phyloP scores from a whole-genome alignment of 192 early-diverging fungal genomes.

The Glomus cerebriforme region DNA sequence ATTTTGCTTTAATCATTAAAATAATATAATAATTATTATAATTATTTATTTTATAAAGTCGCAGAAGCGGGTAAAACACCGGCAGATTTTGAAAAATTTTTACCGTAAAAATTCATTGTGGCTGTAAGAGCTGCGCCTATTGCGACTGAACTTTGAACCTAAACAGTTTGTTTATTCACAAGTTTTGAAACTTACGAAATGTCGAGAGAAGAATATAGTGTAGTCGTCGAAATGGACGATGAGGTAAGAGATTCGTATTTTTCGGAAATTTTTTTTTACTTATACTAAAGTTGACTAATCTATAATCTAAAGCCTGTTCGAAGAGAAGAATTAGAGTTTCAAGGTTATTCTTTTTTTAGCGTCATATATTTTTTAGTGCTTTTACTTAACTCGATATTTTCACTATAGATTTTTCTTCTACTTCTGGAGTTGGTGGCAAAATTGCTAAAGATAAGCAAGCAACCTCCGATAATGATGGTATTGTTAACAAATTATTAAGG shows the following conservation, averaged over 20 bases:
- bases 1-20: too few species aligned
- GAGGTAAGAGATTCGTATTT: conserved; percentile 4
- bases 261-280: background rate
- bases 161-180: too few species aligned
- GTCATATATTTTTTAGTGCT: background rate
- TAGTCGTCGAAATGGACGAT: conserved; percentile 52
- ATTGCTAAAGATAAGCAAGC: conserved; percentile 26
- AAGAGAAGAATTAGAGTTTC: conserved; percentile 46
- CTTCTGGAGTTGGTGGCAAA: conserved; percentile 31
- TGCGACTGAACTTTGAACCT: too few species aligned
- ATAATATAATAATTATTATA: too few species aligned
- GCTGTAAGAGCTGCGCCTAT: too few species aligned
- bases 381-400: background rate
- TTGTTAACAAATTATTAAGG: background rate
- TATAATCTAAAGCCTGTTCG: background rate
- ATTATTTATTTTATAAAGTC: too few species aligned
- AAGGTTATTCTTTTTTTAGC: conserved; percentile 34
- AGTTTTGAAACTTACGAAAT: conserved; percentile 16
- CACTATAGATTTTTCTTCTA: conserved; percentile 29
- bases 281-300: background rate
- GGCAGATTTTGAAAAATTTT: too few species aligned
- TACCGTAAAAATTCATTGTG: too few species aligned
- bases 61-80: too few species aligned
- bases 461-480: conserved; percentile 11
- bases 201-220: conserved; percentile 48